phyloP scores from a whole-genome alignment of 202 grass and related monocot species.

The Alloteropsis angusta region DNA sequence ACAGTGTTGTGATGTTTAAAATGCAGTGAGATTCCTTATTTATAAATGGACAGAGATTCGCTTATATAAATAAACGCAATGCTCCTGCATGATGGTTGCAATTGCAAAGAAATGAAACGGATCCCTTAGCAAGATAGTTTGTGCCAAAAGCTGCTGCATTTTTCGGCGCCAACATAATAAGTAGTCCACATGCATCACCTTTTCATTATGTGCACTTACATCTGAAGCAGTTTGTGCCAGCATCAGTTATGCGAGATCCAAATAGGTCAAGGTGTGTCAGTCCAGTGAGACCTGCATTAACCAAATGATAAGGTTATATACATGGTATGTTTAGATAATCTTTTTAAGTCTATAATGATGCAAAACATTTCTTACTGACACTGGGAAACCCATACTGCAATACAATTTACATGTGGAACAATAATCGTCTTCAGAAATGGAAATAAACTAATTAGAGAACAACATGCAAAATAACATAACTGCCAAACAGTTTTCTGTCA shows the following conservation, averaged over 20 bases:
- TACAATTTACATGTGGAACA: conserved; percentile 7
- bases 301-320: no score
- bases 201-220: conserved; percentile 40
- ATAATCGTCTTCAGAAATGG: neutral
- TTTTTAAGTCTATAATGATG: neutral
- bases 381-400: neutral
- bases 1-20: neutral
- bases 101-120: neutral
- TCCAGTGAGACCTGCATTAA: conserved; percentile 70
- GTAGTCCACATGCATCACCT: neutral
- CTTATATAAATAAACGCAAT: neutral
- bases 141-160: neutral
- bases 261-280: conserved; percentile 93
- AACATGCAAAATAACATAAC: neutral
- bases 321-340: no score
- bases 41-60: neutral
- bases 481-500: neutral
- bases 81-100: no score
- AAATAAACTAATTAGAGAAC: neutral
- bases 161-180: neutral
- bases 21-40: neutral
- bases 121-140: neutral
- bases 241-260: conserved; percentile 80
- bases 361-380: neutral
- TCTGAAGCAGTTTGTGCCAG: conserved; percentile 67